These are phyloP conservation scores for Thamnidium elegans DNA, from an alignment of 192 early-diverging fungal species.

Conservation along the genomic window DNA sequence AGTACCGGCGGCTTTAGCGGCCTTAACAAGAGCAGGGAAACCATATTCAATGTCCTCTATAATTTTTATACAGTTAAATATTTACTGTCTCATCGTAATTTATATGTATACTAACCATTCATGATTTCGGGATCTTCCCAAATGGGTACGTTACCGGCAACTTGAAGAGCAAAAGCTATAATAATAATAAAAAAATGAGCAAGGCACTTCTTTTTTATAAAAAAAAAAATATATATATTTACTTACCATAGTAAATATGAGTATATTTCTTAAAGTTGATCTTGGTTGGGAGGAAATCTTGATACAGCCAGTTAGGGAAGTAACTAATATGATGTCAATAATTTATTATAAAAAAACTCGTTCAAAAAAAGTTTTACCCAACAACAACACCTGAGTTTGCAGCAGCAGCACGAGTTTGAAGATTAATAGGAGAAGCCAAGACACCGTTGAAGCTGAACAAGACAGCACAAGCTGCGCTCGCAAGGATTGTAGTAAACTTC, in stretches of 20 bases:
- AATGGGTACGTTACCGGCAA: conserved; percentile 31
- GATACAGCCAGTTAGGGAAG: conserved; percentile 25
- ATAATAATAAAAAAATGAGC: not conserved
- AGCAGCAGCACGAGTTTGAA: conserved; percentile 1
- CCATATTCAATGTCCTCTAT: conserved; percentile 29
- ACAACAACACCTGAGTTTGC: conserved; percentile 17
- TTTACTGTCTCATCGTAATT: too few species aligned
- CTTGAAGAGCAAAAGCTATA: conserved; percentile 55
- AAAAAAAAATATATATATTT: not conserved
- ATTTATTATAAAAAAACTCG: not conserved
- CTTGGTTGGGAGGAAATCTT: conserved; percentile 8
- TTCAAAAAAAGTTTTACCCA: conserved; percentile 14
- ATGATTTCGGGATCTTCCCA: conserved; percentile 26
- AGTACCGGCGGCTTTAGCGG: conserved; percentile 40
- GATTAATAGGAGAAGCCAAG: conserved; percentile 6
- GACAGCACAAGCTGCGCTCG: conserved; percentile 14
- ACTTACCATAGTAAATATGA: conserved; percentile 57
- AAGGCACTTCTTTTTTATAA: not conserved
- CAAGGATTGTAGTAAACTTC: conserved; percentile 14
- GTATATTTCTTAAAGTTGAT: conserved; percentile 58
- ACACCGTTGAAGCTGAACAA: conserved; percentile 5
- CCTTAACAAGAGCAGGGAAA: conserved; percentile 42
- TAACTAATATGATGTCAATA: conserved; percentile 10
- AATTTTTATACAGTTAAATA: not conserved
- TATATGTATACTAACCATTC: conserved; percentile 1